These are phyloP conservation scores for Viridothelium virens DNA, from an alignment of 495 filamentous ascomycete genomes.

Conservation along the genomic window DNA sequence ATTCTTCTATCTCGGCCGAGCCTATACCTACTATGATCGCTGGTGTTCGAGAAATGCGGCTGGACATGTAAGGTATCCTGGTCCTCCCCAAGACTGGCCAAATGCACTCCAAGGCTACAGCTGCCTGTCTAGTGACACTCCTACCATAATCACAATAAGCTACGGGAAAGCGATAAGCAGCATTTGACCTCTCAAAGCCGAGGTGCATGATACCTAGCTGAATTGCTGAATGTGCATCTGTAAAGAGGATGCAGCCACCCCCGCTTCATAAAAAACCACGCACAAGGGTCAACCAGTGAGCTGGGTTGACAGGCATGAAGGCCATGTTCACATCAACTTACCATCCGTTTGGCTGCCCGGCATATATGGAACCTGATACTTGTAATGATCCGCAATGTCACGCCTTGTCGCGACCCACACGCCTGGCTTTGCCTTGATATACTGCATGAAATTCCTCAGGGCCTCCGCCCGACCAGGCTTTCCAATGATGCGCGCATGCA, in stretches of 20 bases:
- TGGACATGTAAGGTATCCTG: too few relatives aligned
- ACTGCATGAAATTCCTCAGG: conserved; percentile 30
- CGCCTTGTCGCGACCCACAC: conserved; percentile 32
- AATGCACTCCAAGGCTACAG: background rate
- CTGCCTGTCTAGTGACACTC: background rate
- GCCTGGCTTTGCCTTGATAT: conserved; percentile 28
- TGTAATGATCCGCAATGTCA: conserved; percentile 30
- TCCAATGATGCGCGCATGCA: conserved; percentile 30
- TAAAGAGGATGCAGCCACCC: too few relatives aligned
- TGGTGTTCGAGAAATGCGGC: too few relatives aligned
- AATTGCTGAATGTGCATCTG: too few relatives aligned
- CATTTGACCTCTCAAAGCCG: background rate
- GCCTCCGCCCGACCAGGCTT: conserved; percentile 31
- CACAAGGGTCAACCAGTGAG: background rate
- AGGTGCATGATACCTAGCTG: too few relatives aligned
- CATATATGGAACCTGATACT: conserved; percentile 27
- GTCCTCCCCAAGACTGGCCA: background rate
- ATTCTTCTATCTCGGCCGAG: too few relatives aligned
- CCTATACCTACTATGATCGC: too few relatives aligned
- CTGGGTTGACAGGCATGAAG: background rate
- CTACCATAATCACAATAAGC: background rate
- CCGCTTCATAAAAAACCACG: background rate
- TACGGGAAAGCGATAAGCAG: background rate
- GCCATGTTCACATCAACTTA: background rate
- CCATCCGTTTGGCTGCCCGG: conserved; percentile 21